Percentiles rank a stretch among this genome's conserved stretches.
Evolutionary conservation across 768 basidiomycete species (phyloP).

Genomic region (Inosperma sp.): DNA sequence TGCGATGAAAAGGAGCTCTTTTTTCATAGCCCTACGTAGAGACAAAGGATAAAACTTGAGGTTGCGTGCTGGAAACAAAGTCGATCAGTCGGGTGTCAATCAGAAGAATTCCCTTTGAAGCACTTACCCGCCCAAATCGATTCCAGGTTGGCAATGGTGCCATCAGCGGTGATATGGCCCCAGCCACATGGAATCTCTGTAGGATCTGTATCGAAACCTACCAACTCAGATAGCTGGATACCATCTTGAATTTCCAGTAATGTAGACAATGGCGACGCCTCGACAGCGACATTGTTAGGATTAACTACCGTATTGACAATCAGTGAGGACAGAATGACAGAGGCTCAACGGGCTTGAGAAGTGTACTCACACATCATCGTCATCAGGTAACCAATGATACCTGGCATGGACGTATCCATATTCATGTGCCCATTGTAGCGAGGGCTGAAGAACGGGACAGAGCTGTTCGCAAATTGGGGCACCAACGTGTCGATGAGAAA

Average conservation of each 20-base stretch:
- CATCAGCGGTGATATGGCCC: conserved; percentile 42
- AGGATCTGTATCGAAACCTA: conserved; percentile 29
- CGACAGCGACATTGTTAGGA: conserved; percentile 42
- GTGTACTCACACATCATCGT: conserved; percentile 18
- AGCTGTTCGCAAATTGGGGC: conserved; percentile 15
- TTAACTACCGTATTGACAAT: too few relatives aligned
- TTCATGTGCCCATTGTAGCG: conserved; percentile 40
- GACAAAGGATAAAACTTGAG: conserved; percentile 45
- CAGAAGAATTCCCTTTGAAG: not conserved
- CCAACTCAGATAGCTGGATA: conserved; percentile 36
- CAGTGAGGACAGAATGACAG: too few relatives aligned
- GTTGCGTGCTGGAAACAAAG: conserved; percentile 36
- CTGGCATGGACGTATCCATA: conserved; percentile 31
- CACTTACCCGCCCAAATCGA: conserved; percentile 36
- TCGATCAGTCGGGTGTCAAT: not conserved
- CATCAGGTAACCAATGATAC: conserved; percentile 26
- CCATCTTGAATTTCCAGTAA: conserved; percentile 37
- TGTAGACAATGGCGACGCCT: conserved; percentile 38
- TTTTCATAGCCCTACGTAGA: conserved; percentile 29
- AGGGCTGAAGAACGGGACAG: conserved; percentile 37
- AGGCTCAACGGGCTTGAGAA: too few relatives aligned
- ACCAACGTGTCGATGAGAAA: too few relatives aligned
- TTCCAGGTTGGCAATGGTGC: conserved; percentile 43
- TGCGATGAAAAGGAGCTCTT: conserved; percentile 29
- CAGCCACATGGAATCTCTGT: conserved; percentile 34